These are phyloP conservation scores for Malassezia sympodialis DNA, from an alignment of 1,284 basidiomycete species.

Conservation along the genomic window DNA sequence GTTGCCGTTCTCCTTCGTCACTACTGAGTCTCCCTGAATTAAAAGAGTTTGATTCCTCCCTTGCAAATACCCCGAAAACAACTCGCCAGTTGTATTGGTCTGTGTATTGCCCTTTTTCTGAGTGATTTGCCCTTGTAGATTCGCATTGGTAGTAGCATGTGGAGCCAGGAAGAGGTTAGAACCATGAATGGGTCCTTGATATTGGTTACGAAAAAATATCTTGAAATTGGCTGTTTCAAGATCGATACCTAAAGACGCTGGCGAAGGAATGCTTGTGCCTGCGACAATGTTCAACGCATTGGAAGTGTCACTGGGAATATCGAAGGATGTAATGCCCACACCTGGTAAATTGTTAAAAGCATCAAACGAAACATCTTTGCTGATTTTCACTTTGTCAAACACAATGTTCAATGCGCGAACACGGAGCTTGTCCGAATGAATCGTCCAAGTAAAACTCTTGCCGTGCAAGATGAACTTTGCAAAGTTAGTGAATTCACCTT, in stretches of 20 bases:
- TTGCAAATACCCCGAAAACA: slow-evolving; percentile 62
- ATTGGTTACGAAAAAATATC: slow-evolving; percentile 49
- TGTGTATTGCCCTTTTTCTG: slow-evolving; percentile 54
- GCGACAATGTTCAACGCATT: slow-evolving; percentile 64
- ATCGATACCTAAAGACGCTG: slow-evolving; percentile 62
- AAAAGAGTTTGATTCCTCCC: slow-evolving; percentile 60
- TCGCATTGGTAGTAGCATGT: slow-evolving; percentile 53
- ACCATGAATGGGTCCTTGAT: slow-evolving; percentile 51
- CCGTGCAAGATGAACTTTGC: slow-evolving; percentile 61
- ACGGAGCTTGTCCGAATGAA: slow-evolving; percentile 58
- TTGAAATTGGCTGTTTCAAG: slow-evolving; percentile 62
- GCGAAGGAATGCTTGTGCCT: slow-evolving; percentile 60
- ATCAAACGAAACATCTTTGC: slow-evolving; percentile 60
- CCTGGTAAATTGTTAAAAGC: slow-evolving; percentile 61
- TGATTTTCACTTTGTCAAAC: slow-evolving; percentile 60
- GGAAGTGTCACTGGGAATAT: slow-evolving; percentile 54
- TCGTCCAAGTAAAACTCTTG: slow-evolving; percentile 61
- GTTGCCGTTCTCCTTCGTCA: slow-evolving; percentile 47
- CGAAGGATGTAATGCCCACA: slow-evolving; percentile 59
- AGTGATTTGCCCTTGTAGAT: slow-evolving; percentile 59
- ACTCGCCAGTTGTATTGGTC: slow-evolving; percentile 54
- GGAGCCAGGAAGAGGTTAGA: slow-evolving; percentile 55
- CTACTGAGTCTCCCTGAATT: slow-evolving; percentile 59
- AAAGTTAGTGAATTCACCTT: slow-evolving; percentile 57
- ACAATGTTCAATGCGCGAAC: slow-evolving; percentile 61